A percentile compares a stretch with the other conserved stretches of the same genome.
Evolutionary conservation across 108 stramenopile genomes (phyloP).

Genomic region (Thalassiosira profunda): DNA sequence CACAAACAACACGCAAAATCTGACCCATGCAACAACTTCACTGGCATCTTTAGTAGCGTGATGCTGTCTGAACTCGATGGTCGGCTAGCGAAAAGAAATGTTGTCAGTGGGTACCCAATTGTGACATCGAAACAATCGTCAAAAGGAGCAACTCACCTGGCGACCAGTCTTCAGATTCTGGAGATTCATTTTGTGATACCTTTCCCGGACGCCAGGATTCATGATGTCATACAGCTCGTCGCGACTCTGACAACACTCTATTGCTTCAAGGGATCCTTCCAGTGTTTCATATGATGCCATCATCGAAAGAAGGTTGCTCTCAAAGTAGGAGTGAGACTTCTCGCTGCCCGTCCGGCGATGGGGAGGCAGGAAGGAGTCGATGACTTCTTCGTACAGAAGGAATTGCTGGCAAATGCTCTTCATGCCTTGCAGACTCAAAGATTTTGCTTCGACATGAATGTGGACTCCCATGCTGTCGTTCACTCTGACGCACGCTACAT

Average conservation of each 20-base stretch:
- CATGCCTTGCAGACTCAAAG: constrained; percentile 21
- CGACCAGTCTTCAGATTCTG: constrained; percentile 55
- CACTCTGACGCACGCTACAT: constrained; percentile 31
- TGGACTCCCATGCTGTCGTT: constrained; percentile 71
- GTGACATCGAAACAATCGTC: too few species aligned
- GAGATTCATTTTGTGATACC: constrained; percentile 74
- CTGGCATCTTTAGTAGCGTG: constrained; percentile 46
- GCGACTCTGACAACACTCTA: constrained; percentile 31
- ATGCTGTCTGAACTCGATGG: constrained; percentile 79
- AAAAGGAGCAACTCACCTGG: too few species aligned
- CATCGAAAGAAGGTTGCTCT: constrained; percentile 43
- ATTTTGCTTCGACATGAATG: constrained; percentile 62
- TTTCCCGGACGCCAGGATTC: constrained; percentile 37
- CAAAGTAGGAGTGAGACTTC: constrained; percentile 45
- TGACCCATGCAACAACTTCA: constrained; percentile 62
- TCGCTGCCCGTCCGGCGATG: constrained; percentile 50
- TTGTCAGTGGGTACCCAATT: too few species aligned
- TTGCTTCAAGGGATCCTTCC: constrained; percentile 9
- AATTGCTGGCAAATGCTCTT: constrained; percentile 68
- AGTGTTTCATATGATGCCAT: constrained; percentile 1
- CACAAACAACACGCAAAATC: constrained; percentile 52
- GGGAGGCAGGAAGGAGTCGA: constrained; percentile 58
- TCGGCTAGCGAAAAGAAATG: too few species aligned
- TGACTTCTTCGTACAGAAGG: constrained; percentile 59
- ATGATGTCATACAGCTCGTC: constrained; percentile 34